Evolutionary conservation across 2,329 filamentous ascomycete genomes (phyloP), one percentile per base, ranked within the genome.

Genomic region (Neurospora sp.): DNA sequence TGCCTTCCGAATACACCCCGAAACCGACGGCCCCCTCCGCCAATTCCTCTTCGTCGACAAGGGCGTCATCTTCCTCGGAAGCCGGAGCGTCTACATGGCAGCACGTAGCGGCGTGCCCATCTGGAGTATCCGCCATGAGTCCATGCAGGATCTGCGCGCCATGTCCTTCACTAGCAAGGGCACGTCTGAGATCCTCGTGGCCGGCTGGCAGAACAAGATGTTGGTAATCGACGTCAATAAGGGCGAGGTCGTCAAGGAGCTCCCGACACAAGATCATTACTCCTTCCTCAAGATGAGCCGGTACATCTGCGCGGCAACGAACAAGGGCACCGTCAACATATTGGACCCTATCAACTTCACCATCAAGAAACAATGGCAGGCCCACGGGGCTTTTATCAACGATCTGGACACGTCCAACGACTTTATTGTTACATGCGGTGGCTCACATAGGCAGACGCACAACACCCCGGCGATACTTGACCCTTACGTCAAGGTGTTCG

Each of bases 331-430:
- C 19, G 91, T 99, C 67, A 90, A 98, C 79, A 90, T 97, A 38
- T 84, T 99, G 28, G 95, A 97, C 77, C 88, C 94, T 1, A 84
- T 88, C 69, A 92, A 86, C 70, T 92, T 97, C 76, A 86, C 88
- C 58, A 86, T 97, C 5, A 84, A 96, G 74, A 96, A 95, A 78
- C 89, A 88, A 11, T 99, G 96, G 92, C 93, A 93, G 78, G 93
- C 95, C 0, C 96, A 99, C 78, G 90, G 91, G 1, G 92, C 93
- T 9, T 88, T 90, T 68, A 92, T 99, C 78, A 97, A 93, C 79
- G 95, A 98, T 79, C 97, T 99, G 92, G 96, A 99, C 81, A 93
- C 94, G 9, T 92, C 96, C 77, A 93, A 96, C 77, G 95, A 98
- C 79, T 96, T 96, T 74, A 89, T 99, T 69, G 91, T 98, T 28